Evolutionary conservation across 306 rosid genomes (phyloP), one percentile per base, ranked within the genome.

Genomic region (Mimosa bimucronata): DNA sequence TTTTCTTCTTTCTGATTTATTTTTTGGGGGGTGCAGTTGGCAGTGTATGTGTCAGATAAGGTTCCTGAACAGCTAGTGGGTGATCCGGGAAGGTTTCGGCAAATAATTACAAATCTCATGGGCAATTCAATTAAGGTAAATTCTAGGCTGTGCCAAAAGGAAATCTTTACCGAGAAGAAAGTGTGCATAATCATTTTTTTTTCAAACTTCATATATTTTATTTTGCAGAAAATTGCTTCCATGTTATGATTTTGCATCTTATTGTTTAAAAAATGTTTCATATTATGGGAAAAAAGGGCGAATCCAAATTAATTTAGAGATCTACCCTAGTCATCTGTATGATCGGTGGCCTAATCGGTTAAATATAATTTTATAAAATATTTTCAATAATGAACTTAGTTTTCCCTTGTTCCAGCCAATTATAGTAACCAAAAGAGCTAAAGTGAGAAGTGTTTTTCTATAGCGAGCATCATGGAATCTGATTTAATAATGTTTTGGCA

Each of bases 31-130:
- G 79, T 74, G 74, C 91, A 92, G 94, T 79, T 92, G 85, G 97
- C 91, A 37, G 97, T 87, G 34, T 92, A 82, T 86, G 81, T 92
- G 66, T 92, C 97, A 41, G 97, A 88, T 65, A 83, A 38, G 79
- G 94, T 92, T 87, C 94, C 97, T n/a, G 89, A 90, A 74, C 86
- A 83, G 91, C 90, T 92, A 67, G 84, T 90, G 46, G 97, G 97
- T 62, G 97, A 92, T 86, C 94, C 92, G 0, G 94, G 94, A 86
- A 86, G 97, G 87, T 92, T 92, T 88, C 91, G 94, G 62, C 97
- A 92, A 80, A 92, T 92, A 76, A 84, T 92, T 68, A 92, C 94
- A 38, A 92, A 92, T 87, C 97, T 92, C 61, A 83, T 92, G 89
- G 97, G 97, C 40, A 92, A 92, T 80, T 92, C 97, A 5, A 90